Base-by-base conservation (phyloP, 2,329 filamentous ascomycete species). In the Fusarium kyushuense region DNA sequence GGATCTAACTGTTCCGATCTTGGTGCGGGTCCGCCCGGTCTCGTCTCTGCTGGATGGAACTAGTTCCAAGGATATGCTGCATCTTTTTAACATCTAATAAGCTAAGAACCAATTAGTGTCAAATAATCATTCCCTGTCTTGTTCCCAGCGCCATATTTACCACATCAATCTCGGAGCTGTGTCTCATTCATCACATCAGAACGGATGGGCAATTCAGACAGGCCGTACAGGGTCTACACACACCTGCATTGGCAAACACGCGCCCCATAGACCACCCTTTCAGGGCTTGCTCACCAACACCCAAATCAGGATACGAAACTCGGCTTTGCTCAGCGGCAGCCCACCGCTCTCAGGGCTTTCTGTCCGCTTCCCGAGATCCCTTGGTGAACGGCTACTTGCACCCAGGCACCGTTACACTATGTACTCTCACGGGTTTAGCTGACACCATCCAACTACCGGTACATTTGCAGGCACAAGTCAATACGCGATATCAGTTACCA, bases 1-100 rank as follows among this genome's bases (percentile, higher is more conserved):
- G 65, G 46, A 72, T 72, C 70, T 70, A 72, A 63, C 70, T 70
- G 58, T 61, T 71, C 70, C 65, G 70, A 72, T 72, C 70, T 71
- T 70, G 69, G 70, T 58, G 65, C 63, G 66, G 70, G 70, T 66
- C 70, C 51, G 58, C 61, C 64, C 58, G 58, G 57, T 55, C 41
- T 47, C 21, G 56, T 46, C 40, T 36, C 27, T 40, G n/a, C 38
- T 53, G 27, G 14, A 67, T 23, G 25, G 35, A 38, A 52, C 46
- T 35, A 30, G 51, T 47, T 30, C 35, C 53, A 64, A 59, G 45
- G 46, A 42, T 41, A 30, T 35, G 32, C 25, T 41, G 35, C 59
- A 51, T 42, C 40, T 29, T 51, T 51, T 21, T 13, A 41, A 27
- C 45, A 23, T 46, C 30, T 25, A 51, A 40, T 21, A 30, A 41